Conservation (phyloP, 345 rosid genomes). For the Citrus mangshanensis region DNA sequence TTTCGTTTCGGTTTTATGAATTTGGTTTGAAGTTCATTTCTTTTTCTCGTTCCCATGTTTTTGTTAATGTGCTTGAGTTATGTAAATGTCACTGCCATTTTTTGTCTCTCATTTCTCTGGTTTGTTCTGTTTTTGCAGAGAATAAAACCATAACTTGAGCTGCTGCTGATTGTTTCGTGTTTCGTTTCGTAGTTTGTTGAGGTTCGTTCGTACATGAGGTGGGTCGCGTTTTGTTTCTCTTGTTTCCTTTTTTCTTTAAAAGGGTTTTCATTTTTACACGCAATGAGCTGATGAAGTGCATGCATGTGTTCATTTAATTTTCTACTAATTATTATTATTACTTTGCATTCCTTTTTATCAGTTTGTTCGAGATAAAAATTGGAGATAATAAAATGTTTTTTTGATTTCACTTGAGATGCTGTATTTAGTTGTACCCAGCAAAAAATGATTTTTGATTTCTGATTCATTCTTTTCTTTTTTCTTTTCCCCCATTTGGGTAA, state of each 20-base stretch:
- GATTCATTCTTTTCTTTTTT: background rate
- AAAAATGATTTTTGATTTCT: background rate
- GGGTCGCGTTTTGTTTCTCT: background rate
- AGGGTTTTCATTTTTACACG: background rate
- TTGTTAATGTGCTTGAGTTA: background rate
- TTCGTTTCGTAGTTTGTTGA: conserved; percentile 9
- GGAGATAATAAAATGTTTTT: background rate
- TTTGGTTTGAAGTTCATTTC: background rate
- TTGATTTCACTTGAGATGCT: background rate
- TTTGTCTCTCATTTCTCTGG: background rate
- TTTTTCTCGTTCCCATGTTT: background rate
- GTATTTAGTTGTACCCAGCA: background rate
- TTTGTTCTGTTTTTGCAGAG: conserved; percentile 1
- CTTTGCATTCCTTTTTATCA: background rate
- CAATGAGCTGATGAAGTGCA: conserved; percentile 10
- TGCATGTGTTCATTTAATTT: background rate
- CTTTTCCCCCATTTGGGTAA: background rate
- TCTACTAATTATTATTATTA: background rate
- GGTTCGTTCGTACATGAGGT: conserved; percentile 13
- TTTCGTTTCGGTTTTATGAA: background rate
- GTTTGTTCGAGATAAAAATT: background rate
- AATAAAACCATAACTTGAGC: background rate
- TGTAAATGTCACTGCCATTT: background rate
- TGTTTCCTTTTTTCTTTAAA: background rate
- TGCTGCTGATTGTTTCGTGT: conserved; percentile 7